Evolutionary conservation across 2,329 filamentous ascomycete genomes (phyloP), one percentile per base, ranked within the genome.

Genomic region (Alternaria sp.): DNA sequence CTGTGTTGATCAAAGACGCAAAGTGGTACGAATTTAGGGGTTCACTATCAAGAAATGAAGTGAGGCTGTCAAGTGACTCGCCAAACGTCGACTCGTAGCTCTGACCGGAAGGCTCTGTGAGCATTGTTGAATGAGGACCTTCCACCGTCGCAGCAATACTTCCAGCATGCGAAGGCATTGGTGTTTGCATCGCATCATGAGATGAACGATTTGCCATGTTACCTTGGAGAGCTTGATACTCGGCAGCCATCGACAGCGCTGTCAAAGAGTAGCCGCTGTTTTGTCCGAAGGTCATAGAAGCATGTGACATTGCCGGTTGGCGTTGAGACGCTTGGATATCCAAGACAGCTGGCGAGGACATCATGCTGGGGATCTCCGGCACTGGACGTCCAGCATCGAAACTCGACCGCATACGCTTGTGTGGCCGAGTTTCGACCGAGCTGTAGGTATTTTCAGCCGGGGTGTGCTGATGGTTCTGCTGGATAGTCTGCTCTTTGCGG

Each of bases 171-270:
- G 66, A 36, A 29, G 63, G 59, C 23, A 68, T 34, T 37, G 58
- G 44, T 42, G 42, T 57, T 28, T 52, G 50, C 29, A 70, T 37
- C 4, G 67, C 62, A 44, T 64, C 58, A 7, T 54, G 48, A 21
- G 58, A 49, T 1, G 56, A 26, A 14, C 57, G 53, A 45, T 72
- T 66, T 26, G 56, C 29, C 57, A 72, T 64, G 7, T 57, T 63
- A 14, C 70, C 67, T n/a, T 78, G 73, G 37, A 77, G 65, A n/a
- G 75, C 70, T 46, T 76, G 76, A 60, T 78, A 78, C 55, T 80
- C 77, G 10, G 78, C 77, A 40, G 77, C 77, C 74, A 79, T 78
- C 8, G 77, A 78, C 9, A 79, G 68, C 0, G 77, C 76, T 17
- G 76, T 72, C 36, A 80, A 72, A 14, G 77, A 77, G 39, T 67